Conservation (phyloP, 768 basidiomycete genomes). For the Termitomyces sp. region DNA sequence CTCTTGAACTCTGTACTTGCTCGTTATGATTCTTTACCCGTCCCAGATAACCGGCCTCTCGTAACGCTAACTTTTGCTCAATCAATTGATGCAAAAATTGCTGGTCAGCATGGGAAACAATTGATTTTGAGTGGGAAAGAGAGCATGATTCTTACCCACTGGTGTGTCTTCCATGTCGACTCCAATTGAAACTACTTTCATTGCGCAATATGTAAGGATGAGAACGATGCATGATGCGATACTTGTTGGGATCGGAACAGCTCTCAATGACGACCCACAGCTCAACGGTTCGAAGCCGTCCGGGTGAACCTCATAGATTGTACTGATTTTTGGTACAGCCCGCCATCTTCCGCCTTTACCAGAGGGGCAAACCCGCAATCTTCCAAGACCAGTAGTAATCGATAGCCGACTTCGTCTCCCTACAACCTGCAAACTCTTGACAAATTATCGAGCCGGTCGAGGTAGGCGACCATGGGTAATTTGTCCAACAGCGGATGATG, state of each 20-base stretch:
- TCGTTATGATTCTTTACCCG: slow-evolving; percentile 11
- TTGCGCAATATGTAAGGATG: slow-evolving; percentile 52
- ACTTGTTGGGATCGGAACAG: slow-evolving; percentile 84
- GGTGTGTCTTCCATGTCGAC: slow-evolving; percentile 40
- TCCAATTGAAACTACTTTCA: background rate
- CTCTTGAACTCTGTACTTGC: slow-evolving; percentile 20
- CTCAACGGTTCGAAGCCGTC: slow-evolving; percentile 64
- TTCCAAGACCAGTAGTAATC: slow-evolving; percentile 82
- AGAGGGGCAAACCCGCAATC: slow-evolving; percentile 28
- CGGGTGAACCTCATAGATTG: background rate
- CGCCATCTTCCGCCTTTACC: slow-evolving; percentile 46
- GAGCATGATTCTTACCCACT: slow-evolving; percentile 92
- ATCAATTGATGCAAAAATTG: slow-evolving; percentile 85
- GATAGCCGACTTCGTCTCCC: slow-evolving; percentile 70
- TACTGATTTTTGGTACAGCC: slow-evolving; percentile 27
- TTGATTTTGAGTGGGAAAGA: slow-evolving; percentile 80
- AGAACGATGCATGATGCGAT: slow-evolving; percentile 91
- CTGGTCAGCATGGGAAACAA: slow-evolving; percentile 65
- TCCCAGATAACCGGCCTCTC: slow-evolving; percentile 35
- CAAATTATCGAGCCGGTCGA: slow-evolving; percentile 49
- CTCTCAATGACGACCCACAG: slow-evolving; percentile 88
- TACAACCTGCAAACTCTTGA: slow-evolving; percentile 61
- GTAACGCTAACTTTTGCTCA: slow-evolving; percentile 87
- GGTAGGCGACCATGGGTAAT: slow-evolving; percentile 77
- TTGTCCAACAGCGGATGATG: slow-evolving; percentile 27